Conservation (phyloP, 2,329 filamentous ascomycete species). For the Podosphaera leucotricha region DNA sequence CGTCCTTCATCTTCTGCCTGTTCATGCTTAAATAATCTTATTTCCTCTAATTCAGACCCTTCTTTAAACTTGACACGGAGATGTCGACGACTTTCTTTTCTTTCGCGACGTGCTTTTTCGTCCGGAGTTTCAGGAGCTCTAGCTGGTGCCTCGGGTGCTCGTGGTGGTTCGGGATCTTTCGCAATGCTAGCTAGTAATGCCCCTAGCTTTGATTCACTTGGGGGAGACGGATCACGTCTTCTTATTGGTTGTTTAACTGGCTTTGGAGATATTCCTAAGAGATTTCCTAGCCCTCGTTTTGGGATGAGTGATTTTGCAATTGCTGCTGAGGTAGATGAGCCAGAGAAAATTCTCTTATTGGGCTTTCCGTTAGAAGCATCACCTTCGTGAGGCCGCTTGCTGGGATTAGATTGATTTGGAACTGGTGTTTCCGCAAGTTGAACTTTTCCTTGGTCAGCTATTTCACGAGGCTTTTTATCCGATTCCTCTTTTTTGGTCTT, state of each 20-base stretch:
- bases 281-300: constrained; percentile 10
- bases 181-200: constrained; percentile 15
- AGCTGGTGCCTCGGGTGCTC: constrained; percentile 11
- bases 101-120: constrained; percentile 40
- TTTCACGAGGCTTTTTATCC: constrained; percentile 10
- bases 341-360: constrained; percentile 15
- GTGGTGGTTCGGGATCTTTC: constrained; percentile 14
- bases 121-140: constrained; percentile 36
- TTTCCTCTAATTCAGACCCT: constrained; percentile 38
- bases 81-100: constrained; percentile 48
- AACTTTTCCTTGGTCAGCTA: constrained; percentile 9
- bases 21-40: constrained; percentile 49
- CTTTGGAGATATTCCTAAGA: constrained; percentile 13
- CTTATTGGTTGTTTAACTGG: constrained; percentile 11
- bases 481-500: constrained; percentile 22
- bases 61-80: constrained; percentile 49
- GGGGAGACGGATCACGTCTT: constrained; percentile 15
- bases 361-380: constrained; percentile 13
- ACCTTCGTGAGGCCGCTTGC: constrained; percentile 15
- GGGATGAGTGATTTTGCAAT: constrained; percentile 8
- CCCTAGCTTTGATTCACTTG: constrained; percentile 14
- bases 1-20: constrained; percentile 46
- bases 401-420: constrained; percentile 4
- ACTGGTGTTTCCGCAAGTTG: constrained; percentile 6
- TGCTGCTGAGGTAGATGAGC: constrained; percentile 10